Evolutionary conservation across 108 stramenopile species (phyloP), one percentile per base, ranked within the genome.

Genomic region (Fragilaria crotonensis): DNA sequence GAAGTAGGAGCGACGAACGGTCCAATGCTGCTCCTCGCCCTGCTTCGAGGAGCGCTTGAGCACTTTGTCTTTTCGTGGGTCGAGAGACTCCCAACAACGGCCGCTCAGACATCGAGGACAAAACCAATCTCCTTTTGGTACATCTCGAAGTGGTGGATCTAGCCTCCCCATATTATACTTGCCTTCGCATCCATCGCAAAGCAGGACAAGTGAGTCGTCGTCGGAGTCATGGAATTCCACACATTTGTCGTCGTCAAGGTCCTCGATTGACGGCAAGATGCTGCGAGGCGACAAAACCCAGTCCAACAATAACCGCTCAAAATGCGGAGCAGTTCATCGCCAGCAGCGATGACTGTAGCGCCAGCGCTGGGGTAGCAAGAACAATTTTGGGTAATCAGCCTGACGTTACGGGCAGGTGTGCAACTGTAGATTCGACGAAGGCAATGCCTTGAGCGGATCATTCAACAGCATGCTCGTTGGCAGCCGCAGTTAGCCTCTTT

Each of bases 171-270:
- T 84, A 54, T 94, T 94, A 72, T 75, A 94, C 30, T 94, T 93
- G n/a, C 84, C 92, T 72, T 94, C 92, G 53, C 92, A 94, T 5
- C 77, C 83, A 64, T 94, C 92, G 57, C 92, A 94, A 49, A 94
- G 65, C 0, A 94, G 71, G 5, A 92, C 90, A 52, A 89, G 86
- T 18, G 82, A 81, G 23, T 75, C 77, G 0, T 70, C 48, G 66
- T 89, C 86, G 23, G 70, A 59, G 27, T 71, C 66, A 58, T 89
- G 87, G 28, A 67, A 71, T 33, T 90, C 84, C 26, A 86, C 82
- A 54, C 92, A 94, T 29, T 68, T 72, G 30, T 94, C 92, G 58
- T 94, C 92, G 58, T 94, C 87, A 22, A 94, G 81, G 45, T 67
- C 48, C 28, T 80, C 72, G 5, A 90, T 36, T 20, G 72, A 59